Conservation (phyloP, 1,284 basidiomycete genomes). For the Puccinia coronata region DNA sequence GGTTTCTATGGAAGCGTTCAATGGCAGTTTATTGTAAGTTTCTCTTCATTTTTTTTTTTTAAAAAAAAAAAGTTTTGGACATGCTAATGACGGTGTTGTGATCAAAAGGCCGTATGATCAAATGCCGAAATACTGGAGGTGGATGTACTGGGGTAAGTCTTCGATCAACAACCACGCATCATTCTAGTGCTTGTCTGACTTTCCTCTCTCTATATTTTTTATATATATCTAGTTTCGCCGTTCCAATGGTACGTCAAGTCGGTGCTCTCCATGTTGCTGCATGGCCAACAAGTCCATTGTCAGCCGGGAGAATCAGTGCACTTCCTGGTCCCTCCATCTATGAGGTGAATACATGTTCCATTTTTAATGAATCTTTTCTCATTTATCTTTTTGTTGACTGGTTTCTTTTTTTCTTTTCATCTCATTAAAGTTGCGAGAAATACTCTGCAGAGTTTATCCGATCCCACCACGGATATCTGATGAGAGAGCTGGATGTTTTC, state of each 20-base stretch:
- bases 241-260: conserved; percentile 54
- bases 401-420: not conserved
- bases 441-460: conserved; percentile 40
- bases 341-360: conserved; percentile 17
- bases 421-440: conserved; percentile 42
- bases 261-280: conserved; percentile 50
- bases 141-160: conserved; percentile 51
- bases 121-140: conserved; percentile 54
- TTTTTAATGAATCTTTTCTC: not conserved
- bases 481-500: not conserved
- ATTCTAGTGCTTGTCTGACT: not conserved
- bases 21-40: conserved; percentile 54
- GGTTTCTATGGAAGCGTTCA: conserved; percentile 56
- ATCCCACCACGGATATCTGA: conserved; percentile 22
- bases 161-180: not conserved
- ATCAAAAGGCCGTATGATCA: conserved; percentile 52
- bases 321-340: conserved; percentile 22
- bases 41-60: not conserved
- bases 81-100: not conserved
- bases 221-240: conserved; percentile 42
- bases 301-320: conserved; percentile 23
- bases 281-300: conserved; percentile 39
- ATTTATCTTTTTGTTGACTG: not conserved
- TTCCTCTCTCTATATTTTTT: not conserved
- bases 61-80: not conserved